A percentile compares a stretch with the other conserved stretches of the same genome.
These are phyloP conservation scores for Starmerella bombicola DNA, from an alignment of 805 yeast species.

Conservation along the genomic window DNA sequence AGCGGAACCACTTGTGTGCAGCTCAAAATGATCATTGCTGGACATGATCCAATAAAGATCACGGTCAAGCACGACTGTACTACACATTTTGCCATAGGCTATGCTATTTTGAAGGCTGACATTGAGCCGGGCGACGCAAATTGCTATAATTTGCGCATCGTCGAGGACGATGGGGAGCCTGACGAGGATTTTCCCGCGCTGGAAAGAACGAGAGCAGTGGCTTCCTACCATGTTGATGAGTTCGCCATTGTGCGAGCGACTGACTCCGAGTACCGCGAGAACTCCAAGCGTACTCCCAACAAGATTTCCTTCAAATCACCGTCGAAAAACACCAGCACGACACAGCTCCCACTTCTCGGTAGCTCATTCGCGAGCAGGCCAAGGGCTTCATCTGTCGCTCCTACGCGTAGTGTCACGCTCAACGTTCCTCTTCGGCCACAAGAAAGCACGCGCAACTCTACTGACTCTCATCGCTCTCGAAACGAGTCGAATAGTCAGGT, in stretches of 20 bases:
- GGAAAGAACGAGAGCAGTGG: constrained; percentile 51
- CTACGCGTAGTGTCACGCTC: neutral
- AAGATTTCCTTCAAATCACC: constrained; percentile 14
- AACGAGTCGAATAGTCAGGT: neutral
- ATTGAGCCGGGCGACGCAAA: constrained; percentile 40
- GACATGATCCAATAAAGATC: constrained; percentile 26
- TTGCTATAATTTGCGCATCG: constrained; percentile 62
- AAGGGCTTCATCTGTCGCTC: neutral
- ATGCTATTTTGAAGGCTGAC: constrained; percentile 30
- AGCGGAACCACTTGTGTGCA: constrained; percentile 7
- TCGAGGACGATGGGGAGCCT: constrained; percentile 87
- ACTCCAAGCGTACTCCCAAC: constrained; percentile 28
- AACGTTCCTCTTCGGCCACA: neutral
- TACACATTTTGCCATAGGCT: constrained; percentile 48
- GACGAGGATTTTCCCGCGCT: constrained; percentile 84
- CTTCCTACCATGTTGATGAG: constrained; percentile 69
- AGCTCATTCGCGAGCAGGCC: neutral
- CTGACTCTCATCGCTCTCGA: neutral
- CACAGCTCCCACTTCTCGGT: neutral
- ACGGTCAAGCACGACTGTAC: constrained; percentile 31
- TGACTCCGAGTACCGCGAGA: constrained; percentile 27
- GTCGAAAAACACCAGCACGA: neutral
- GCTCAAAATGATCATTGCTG: constrained; percentile 29
- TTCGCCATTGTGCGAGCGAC: constrained; percentile 59
- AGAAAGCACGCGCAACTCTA: neutral